These are phyloP conservation scores for Magnolia sinica DNA, from an alignment of 164 flowering plant genomes.

Conservation along the genomic window DNA sequence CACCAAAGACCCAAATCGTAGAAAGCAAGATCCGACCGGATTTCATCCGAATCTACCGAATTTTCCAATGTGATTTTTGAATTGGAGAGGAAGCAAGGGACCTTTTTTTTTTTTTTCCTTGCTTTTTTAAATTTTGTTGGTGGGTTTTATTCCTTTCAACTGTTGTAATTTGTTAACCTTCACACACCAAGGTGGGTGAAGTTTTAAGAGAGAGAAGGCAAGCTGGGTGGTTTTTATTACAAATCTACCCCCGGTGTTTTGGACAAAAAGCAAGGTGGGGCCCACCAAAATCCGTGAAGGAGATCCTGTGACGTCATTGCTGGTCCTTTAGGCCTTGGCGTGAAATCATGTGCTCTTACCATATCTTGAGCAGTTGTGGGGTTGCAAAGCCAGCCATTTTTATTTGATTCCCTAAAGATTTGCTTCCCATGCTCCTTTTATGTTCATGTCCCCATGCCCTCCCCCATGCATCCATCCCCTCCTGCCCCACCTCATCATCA, in stretches of 20 bases:
- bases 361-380: constrained; percentile 29
- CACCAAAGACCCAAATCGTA: constrained; percentile 39
- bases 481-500: not conserved
- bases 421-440: constrained; percentile 37
- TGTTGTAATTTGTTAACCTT: not conserved
- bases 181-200: not conserved
- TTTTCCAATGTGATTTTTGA: constrained; percentile 32
- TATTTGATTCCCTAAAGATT: constrained; percentile 36
- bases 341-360: constrained; percentile 32
- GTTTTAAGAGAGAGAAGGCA: not conserved
- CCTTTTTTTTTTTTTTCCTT: not conserved
- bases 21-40: constrained; percentile 63
- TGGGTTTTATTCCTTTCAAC: not conserved
- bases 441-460: not conserved
- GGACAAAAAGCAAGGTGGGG: constrained; percentile 12
- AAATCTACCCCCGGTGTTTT: not conserved
- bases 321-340: constrained; percentile 12
- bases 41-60: constrained; percentile 25
- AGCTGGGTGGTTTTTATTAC: not conserved
- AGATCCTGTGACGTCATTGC: constrained; percentile 27
- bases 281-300: constrained; percentile 24
- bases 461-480: not conserved
- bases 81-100: constrained; percentile 41
- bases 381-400: constrained; percentile 22
- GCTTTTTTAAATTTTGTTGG: not conserved